Evolutionary conservation across 108 stramenopile genomes (phyloP), one percentile per base, ranked within the genome.

Genomic region (Craspedostauros australis): DNA sequence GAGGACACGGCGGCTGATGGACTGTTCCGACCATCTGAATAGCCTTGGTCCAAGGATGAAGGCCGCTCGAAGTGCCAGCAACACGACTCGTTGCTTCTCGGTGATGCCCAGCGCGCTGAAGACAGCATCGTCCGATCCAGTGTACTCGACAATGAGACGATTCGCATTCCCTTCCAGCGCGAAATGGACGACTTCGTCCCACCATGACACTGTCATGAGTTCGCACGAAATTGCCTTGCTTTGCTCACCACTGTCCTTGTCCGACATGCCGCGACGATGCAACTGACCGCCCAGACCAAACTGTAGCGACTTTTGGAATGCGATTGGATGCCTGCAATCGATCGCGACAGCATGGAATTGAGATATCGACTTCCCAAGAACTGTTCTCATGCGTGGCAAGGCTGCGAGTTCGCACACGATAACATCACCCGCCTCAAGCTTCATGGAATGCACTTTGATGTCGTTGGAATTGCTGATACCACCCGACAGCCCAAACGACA

Each of bases 361-460:
- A 7, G 31, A 6, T 3, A 43, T 5, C 14, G 42, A 42, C 4
- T 59, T 48, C 3, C 36, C 28, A 45, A 64, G 8, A 23, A 45
- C 18, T 7, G 19, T 28, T 12, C 38, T 52, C 19, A 80, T 32
- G 5, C 47, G 39, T 20, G 32, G 21, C 34, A 81, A 57, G 0
- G 62, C 54, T 8, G 57, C 36, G 43, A 75, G 77, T 36, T 79
- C 82, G 46, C 86, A 81, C 51, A 88, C 23, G 11, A 82, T 31
- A 18, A 86, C 69, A 60, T 77, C 73, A 12, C 50, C 57, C 1
- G 52, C 28, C 9, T 42, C 40, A 3, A 23, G 31, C 14, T 11
- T 2, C 44, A 55, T 15, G 28, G 14, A 18, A 16, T 36, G 14
- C 11, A 46, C 33, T n/a, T 40, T 4, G 16, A 6, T 41, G 14